These are phyloP conservation scores for Exophiala aquamarina DNA, from an alignment of 2,329 filamentous ascomycete genomes.

Conservation along the genomic window DNA sequence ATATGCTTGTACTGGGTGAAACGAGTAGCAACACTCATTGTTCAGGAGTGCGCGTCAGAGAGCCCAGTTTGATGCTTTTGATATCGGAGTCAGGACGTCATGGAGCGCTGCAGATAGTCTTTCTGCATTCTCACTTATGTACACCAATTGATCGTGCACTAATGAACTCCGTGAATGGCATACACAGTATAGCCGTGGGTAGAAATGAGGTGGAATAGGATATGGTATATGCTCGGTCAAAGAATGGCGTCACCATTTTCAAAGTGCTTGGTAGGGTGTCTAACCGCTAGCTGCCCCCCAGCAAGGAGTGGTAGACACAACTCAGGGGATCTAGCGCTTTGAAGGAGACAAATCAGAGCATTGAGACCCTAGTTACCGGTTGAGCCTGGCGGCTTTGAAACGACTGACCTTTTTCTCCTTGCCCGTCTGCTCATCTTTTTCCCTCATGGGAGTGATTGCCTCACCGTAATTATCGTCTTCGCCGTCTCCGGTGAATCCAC, in stretches of 20 bases:
- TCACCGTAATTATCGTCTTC: constrained; percentile 64
- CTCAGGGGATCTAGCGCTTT: no score
- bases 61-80: constrained; percentile 31
- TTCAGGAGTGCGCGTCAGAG: constrained; percentile 36
- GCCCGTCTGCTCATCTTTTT: constrained; percentile 51
- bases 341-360: not conserved
- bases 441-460: constrained; percentile 67
- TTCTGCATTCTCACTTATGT: constrained; percentile 20
- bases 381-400: constrained; percentile 49
- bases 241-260: not conserved
- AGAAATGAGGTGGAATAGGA: not conserved
- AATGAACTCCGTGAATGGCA: not conserved
- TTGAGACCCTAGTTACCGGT: constrained; percentile 11
- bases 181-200: not conserved
- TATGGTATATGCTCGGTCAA: not conserved
- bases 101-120: constrained; percentile 20
- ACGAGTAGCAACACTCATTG: constrained; percentile 36
- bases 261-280: no score
- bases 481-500: constrained; percentile 64
- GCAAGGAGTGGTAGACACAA: no score
- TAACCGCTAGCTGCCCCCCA: no score
- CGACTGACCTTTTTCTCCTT: constrained; percentile 43
- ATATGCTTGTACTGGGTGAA: constrained; percentile 37
- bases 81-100: constrained; percentile 31
- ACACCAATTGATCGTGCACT: not conserved